A percentile compares a stretch with the other conserved stretches of the same genome.
Conservation (phyloP, 2,329 filamentous ascomycete species). For the Pestalotiopsis sp. region DNA sequence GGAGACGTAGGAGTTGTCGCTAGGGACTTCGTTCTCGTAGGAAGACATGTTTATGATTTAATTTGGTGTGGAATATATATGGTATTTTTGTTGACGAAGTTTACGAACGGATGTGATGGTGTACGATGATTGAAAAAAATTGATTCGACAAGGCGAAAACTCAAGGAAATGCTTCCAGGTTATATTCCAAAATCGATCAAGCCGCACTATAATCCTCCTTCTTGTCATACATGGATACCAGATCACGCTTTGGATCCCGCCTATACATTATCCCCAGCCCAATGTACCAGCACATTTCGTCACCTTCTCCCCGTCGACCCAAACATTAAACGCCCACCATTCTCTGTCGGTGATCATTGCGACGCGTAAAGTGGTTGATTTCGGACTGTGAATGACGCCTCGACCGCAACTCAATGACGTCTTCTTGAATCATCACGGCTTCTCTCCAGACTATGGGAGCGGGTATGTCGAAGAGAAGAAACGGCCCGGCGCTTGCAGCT, state of each 20-base stretch:
- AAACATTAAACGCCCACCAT: not conserved
- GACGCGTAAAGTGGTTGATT: not conserved
- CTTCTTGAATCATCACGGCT: constrained; percentile 8
- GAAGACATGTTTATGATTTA: constrained; percentile 16
- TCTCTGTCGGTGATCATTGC: not conserved
- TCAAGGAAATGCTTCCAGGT: not conserved
- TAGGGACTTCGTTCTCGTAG: constrained; percentile 24
- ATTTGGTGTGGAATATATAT: not conserved
- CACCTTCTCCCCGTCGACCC: not conserved
- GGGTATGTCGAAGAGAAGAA: not conserved
- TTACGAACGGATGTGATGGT: no score
- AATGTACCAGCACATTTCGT: not conserved
- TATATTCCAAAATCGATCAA: not conserved
- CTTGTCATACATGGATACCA: not conserved
- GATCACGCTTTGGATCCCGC: not conserved
- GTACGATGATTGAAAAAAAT: not conserved
- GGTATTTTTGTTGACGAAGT: not conserved
- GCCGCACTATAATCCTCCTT: not conserved
- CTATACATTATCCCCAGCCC: not conserved
- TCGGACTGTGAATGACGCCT: not conserved
- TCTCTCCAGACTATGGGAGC: not conserved
- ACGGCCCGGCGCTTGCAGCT: not conserved
- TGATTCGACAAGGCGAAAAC: no score
- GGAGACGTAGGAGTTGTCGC: constrained; percentile 37
- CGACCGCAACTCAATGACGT: not conserved